phyloP scores from a whole-genome alignment of 129 eudicot genomes.

The Rutidosis leptorrhynchoides region DNA sequence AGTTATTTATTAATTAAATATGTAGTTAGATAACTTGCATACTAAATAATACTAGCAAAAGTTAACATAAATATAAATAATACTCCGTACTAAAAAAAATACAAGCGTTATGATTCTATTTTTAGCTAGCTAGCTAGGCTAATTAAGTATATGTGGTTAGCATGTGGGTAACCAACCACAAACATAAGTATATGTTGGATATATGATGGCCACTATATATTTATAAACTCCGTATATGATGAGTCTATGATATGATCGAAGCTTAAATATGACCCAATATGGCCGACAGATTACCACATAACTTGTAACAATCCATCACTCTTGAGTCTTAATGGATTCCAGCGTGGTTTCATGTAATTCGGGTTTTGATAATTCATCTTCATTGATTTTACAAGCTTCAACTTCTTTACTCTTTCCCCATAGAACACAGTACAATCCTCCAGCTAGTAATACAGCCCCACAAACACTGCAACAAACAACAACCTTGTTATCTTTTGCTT shows the following conservation, averaged over 20 bases:
- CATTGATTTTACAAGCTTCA: conserved; percentile 21
- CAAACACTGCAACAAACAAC: conserved; percentile 42
- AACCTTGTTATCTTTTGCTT: background rate
- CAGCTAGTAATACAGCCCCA: conserved; percentile 56
- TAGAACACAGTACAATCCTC: conserved; percentile 52
- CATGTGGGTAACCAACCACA: no score
- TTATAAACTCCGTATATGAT: no score
- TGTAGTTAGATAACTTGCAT: no score
- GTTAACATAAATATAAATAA: no score
- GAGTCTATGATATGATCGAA: conserved; percentile 17
- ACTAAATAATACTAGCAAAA: no score
- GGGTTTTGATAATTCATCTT: conserved; percentile 22
- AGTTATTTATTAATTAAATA: no score
- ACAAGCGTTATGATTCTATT: no score
- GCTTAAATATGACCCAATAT: background rate
- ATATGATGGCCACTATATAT: conserved; percentile 20
- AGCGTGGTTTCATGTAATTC: conserved; percentile 39
- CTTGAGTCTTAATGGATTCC: conserved; percentile 39
- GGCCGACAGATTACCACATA: conserved; percentile 31
- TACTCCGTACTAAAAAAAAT: no score
- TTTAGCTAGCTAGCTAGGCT: no score
- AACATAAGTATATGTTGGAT: conserved; percentile 8
- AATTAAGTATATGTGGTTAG: no score
- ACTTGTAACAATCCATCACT: conserved; percentile 3
- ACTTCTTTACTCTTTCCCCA: conserved; percentile 68